Conservation (phyloP, 768 basidiomycete species). For the Suillus lakei region DNA sequence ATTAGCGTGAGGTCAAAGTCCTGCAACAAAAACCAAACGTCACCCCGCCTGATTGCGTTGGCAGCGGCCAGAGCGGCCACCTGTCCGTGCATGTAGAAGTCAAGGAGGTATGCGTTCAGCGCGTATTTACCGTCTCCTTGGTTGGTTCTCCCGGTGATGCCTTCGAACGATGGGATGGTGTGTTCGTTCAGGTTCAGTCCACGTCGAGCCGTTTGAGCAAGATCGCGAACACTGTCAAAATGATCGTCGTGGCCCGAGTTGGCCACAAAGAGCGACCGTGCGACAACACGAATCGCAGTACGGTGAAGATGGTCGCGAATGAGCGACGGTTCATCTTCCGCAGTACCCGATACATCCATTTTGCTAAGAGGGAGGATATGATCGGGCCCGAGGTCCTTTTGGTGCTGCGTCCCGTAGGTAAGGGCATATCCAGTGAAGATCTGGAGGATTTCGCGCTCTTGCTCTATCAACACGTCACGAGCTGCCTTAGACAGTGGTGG, state of each 20-base stretch:
- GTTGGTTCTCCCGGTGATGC: conserved; percentile 29
- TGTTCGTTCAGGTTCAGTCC: conserved; percentile 63
- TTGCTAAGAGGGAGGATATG: conserved; percentile 53
- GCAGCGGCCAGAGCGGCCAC: conserved; percentile 48
- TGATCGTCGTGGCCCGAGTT: conserved; percentile 68
- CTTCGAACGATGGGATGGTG: conserved; percentile 59
- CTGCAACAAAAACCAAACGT: conserved; percentile 68
- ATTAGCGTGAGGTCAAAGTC: conserved; percentile 58
- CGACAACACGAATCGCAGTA: conserved; percentile 42
- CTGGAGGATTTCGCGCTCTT: conserved; percentile 53
- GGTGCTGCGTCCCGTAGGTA: conserved; percentile 49
- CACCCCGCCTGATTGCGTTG: conserved; percentile 64
- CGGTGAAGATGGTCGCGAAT: conserved; percentile 39
- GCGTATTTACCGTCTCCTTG: conserved; percentile 31
- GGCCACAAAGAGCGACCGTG: conserved; percentile 67
- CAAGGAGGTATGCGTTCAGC: conserved; percentile 69
- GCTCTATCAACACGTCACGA: conserved; percentile 44
- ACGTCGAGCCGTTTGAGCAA: conserved; percentile 52
- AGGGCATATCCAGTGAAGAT: conserved; percentile 62
- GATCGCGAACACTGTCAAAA: conserved; percentile 55
- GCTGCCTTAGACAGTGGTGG: conserved; percentile 50
- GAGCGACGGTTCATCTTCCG: conserved; percentile 3
- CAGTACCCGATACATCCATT: conserved; percentile 23
- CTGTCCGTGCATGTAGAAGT: conserved; percentile 74
- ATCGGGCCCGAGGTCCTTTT: conserved; percentile 46